Conservation (phyloP, 257 asterid species). For the Solanum bulbocastanum region DNA sequence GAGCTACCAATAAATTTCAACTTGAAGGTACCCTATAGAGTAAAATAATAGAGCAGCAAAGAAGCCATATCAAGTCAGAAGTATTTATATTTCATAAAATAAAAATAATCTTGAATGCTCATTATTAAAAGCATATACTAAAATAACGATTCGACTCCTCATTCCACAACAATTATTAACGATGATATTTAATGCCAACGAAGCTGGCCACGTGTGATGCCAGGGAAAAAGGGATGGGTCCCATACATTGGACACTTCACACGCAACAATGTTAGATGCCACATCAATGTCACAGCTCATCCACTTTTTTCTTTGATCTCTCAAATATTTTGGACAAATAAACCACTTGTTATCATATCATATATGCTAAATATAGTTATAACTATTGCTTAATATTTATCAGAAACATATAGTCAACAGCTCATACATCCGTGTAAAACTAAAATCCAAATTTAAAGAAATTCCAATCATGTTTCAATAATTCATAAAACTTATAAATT, state of each 20-base stretch:
- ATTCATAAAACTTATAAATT: not conserved
- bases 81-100: not conserved
- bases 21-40: not conserved
- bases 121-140: not conserved
- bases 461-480: not conserved
- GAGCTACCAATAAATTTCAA: not conserved
- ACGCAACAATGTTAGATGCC: constrained; percentile 21
- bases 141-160: not conserved
- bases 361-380: not conserved
- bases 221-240: constrained; percentile 15
- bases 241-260: constrained; percentile 13
- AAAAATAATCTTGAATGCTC: not conserved
- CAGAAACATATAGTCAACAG: not conserved
- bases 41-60: not conserved
- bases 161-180: not conserved
- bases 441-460: not conserved
- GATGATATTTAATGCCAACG: not conserved
- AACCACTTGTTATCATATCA: not conserved
- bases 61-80: not conserved
- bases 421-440: not conserved
- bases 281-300: not conserved
- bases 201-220: constrained; percentile 27
- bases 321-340: not conserved
- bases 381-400: not conserved
- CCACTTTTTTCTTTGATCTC: not conserved